phyloP scores from a whole-genome alignment of 768 basidiomycete genomes.

The Amanita subjunquillea region DNA sequence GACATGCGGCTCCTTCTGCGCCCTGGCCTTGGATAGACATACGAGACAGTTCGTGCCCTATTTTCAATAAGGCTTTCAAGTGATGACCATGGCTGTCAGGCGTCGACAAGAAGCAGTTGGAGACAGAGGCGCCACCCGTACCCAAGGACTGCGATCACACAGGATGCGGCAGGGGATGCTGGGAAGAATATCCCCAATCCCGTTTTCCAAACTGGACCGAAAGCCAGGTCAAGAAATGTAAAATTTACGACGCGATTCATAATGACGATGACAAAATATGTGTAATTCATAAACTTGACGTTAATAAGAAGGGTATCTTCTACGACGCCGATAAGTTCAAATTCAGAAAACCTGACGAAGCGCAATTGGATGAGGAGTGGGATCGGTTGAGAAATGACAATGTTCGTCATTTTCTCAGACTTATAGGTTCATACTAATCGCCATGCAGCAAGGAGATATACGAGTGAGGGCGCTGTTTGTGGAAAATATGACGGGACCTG shows the following conservation, averaged over 20 bases:
- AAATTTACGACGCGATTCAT: conserved; percentile 24
- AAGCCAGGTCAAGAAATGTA: conserved; percentile 30
- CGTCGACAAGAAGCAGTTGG: conserved; percentile 22
- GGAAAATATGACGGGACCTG: conserved; percentile 38
- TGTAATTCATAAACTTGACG: conserved; percentile 29
- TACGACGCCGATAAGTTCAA: conserved; percentile 12
- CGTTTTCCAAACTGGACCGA: conserved; percentile 49
- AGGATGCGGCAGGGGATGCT: conserved; percentile 25
- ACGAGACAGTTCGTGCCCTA: conserved; percentile 19
- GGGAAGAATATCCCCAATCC: conserved; percentile 32
- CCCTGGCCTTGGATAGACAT: conserved; percentile 39
- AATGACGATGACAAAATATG: conserved; percentile 16
- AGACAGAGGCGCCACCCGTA: conserved; percentile 25
- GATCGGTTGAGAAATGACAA: conserved; percentile 15
- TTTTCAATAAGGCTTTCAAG: neutral
- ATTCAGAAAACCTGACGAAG: conserved; percentile 6
- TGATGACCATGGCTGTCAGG: neutral
- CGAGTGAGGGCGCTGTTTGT: conserved; percentile 45
- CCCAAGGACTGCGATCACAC: conserved; percentile 26
- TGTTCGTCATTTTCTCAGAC: conserved; percentile 18
- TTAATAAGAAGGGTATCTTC: conserved; percentile 27
- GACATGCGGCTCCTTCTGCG: conserved; percentile 37
- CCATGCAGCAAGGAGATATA: conserved; percentile 18
- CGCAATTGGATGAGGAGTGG: conserved; percentile 23
- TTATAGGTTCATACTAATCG: neutral